Evolutionary conservation across 1,284 basidiomycete species (phyloP), one percentile per base, ranked within the genome.

Genomic region (Puccinia polysora): DNA sequence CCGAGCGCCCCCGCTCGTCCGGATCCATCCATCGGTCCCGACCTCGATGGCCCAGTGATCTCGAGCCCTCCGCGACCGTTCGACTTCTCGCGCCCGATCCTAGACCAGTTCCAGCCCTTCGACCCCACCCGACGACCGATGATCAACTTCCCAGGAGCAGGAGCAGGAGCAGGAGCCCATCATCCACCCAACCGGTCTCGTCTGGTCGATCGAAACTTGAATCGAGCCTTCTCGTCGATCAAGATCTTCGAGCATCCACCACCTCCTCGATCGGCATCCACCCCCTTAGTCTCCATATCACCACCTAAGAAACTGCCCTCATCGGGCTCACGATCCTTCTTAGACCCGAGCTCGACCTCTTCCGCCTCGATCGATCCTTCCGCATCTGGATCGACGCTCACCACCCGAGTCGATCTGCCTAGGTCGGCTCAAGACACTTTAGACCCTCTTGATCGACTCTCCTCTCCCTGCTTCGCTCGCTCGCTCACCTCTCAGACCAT

Each of bases 401-500:
- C 53, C 34, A 34, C 53, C 4, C 7, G 18, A 6, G 1, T 56
- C 18, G 18, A 10, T 25, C 34, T 18, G 7, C 4, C 28, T 10
- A 40, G 28, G 25, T 6, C 59, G 18, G 49, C 30, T 40, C 12
- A 65, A 52, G 64, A 65, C 38, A n/a, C n/a, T n/a, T 34, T 25
- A 20, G 34, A 65, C 38, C 47, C 47, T n/a, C 34, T 52, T n/a
- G 34, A 43, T 28, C 25, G 53, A 56, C 38, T 55, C 38, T 52
- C 53, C 20, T 20, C 50, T 20, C 34, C 36, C 30, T n/a, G n/a
- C n/a, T 40, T 68, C 12, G 32, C 20, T 25, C 23, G 58, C 34
- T 20, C 40, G 5, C 53, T 69, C 40, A 69, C 32, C 4, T 45
- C 53, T 58, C 56, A 69, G 60, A 43, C 55, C 25, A 34, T 59